Conservation (phyloP, 805 yeast species). For the Barnettozyma salicaria region DNA sequence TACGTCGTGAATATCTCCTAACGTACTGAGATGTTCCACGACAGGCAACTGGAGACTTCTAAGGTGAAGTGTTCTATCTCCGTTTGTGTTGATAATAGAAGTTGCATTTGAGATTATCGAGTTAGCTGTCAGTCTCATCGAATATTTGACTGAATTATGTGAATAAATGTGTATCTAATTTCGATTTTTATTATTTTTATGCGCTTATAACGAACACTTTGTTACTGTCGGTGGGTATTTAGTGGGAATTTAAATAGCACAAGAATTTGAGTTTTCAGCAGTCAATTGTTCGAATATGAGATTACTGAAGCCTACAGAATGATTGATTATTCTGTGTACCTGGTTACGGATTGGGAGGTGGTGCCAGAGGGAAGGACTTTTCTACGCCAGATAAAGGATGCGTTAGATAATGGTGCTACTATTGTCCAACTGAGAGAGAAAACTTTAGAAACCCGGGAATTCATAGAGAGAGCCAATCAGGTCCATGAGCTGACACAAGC, state of each 20-base stretch:
- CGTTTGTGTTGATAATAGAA: constrained; percentile 37
- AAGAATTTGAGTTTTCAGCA: no score
- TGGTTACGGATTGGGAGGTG: constrained; percentile 77
- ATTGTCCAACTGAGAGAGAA: constrained; percentile 83
- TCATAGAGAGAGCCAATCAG: constrained; percentile 52
- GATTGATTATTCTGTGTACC: constrained; percentile 55
- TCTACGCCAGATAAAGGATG: constrained; percentile 52
- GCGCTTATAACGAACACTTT: constrained; percentile 5
- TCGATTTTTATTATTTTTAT: constrained; percentile 1
- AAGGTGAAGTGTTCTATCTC: constrained; percentile 36
- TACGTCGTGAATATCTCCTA: constrained; percentile 39
- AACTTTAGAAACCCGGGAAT: constrained; percentile 57
- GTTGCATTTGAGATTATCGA: constrained; percentile 45
- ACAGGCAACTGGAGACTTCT: constrained; percentile 36
- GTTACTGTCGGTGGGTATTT: no score
- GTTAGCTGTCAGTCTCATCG: constrained; percentile 56
- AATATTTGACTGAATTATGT: not conserved
- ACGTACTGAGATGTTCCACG: constrained; percentile 38
- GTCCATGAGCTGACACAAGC: constrained; percentile 57
- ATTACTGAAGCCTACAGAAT: no score
- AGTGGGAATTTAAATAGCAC: no score
- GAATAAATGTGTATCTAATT: not conserved
- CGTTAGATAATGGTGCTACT: constrained; percentile 70
- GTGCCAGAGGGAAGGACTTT: constrained; percentile 55
- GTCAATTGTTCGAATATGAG: no score